Evolutionary conservation across 495 filamentous ascomycete genomes (phyloP), one percentile per base, ranked within the genome.

Genomic region (Hapsidospora chrysogenum): DNA sequence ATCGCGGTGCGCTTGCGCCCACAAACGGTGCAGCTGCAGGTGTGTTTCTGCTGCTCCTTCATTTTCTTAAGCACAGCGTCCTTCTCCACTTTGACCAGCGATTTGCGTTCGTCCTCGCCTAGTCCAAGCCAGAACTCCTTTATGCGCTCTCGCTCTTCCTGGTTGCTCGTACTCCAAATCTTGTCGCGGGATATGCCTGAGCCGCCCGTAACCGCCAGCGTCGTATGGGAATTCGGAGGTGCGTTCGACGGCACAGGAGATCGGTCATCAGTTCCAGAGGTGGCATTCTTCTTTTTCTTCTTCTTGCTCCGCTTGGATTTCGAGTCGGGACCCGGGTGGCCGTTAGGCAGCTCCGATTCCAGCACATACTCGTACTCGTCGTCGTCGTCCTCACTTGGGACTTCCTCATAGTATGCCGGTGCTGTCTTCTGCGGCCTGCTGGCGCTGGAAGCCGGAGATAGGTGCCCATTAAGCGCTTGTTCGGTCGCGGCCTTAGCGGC

Each of bases 1-100:
- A 99, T 99, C 7, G 89, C 89, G 6, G 81, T 94, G 30, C 89
- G 74, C 57, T 96, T 99, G 42, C 89, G 73, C 33, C 89, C 89
- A 60, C 89, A 99, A 26, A 96, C 86, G 4, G 82, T 92, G 48
- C 89, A 99, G 49, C 85, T 94, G 59, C 89, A 99, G 3, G 89
- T 96, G 50, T 96, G 89, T 56, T 95, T 96, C 54, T 99, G 89
- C 57, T 99, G 89, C 54, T 99, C 92, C 60, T 99, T 97, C 89
- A 99, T 99, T 60, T 99, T 99, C 44, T 81, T 81, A 35, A 99
- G 57, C 1, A 99, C 89, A 4, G 92, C 89, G 58, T 96, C 85
- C 52, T 99, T 99, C 58, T 99, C 89, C 9, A 99, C 85, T 54
- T 93, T 94, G 42, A 99, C 86, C 26, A 99, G 62, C 3, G 82